phyloP scores from a whole-genome alignment of 768 basidiomycete genomes.

The Tricholoma saponaceum region DNA sequence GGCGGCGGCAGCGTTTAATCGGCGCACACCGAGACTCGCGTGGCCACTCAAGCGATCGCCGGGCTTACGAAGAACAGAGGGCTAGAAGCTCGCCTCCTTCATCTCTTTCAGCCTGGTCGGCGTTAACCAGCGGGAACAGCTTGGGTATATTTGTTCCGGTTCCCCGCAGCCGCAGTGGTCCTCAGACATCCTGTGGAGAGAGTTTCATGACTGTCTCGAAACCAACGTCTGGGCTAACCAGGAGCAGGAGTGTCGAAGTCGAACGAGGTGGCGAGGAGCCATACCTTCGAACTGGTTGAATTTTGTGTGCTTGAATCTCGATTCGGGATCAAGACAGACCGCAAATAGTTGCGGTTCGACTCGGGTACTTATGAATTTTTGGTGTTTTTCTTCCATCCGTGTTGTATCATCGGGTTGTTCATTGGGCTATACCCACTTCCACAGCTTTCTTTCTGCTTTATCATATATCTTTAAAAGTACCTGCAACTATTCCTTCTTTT shows the following conservation, averaged over 20 bases:
- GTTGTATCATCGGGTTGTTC: not conserved
- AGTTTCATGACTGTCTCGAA: constrained; percentile 7
- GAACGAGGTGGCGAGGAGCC: not conserved
- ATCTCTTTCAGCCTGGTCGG: not conserved
- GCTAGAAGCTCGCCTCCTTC: not conserved
- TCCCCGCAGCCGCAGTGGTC: not conserved
- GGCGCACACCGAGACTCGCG: not conserved
- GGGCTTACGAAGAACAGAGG: not conserved
- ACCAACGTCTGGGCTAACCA: constrained; percentile 7
- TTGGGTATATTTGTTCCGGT: not conserved
- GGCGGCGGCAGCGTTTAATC: not conserved
- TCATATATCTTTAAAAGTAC: not conserved
- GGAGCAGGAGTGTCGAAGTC: constrained; percentile 19
- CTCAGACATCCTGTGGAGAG: not conserved
- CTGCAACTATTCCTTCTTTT: not conserved
- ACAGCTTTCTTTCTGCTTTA: not conserved
- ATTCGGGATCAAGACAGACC: not conserved
- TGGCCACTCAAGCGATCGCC: not conserved
- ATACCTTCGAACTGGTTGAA: not conserved
- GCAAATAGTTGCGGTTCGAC: not conserved
- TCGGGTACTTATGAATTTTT: not conserved
- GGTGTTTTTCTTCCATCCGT: not conserved
- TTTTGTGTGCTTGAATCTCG: not conserved
- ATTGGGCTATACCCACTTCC: constrained; percentile 1
- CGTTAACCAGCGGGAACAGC: not conserved